Evolutionary conservation across 1,284 basidiomycete species (phyloP), one percentile per base, ranked within the genome.

Genomic region (Amylostereum areolatum): DNA sequence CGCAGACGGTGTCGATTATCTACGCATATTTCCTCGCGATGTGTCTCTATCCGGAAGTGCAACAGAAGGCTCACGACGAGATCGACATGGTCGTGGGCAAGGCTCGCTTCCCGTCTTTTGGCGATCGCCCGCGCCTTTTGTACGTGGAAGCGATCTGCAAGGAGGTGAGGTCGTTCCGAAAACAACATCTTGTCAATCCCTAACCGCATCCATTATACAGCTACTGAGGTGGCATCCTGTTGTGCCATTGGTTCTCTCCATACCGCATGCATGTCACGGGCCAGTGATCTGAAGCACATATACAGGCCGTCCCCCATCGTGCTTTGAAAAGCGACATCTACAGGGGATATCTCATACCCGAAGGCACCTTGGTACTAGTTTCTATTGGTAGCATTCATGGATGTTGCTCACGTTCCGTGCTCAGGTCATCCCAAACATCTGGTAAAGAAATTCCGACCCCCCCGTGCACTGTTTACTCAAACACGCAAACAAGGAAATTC

Each of bases 1-100:
- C 31, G 46, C 41, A 25, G 41, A 43, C 25, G 8, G 41, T 43
- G 11, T 43, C 41, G 6, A 43, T 28, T 5, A 28, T 43, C 25
- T 27, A 25, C 7, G 25, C 46, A 9, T 56, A 59, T 39, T 46
- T 57, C 36, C 48, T 60, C 8, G 56, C 56, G 4, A 57, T 62
- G 53, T 36, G 43, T 2, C 18, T 56, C 5, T 46, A 55, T 41
- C 59, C 57, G 2, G 56, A 57, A 5, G 53, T 55, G 5, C 57
- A 59, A 28, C 32, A 30, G 12, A 55, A 50, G 31, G 60, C 55
- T 2, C 59, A 60, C 45, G 51, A 45, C 10, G 59, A 61, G 35
- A 56, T 61, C 9, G 55, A 58, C 29, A 36, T 31, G 7, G 57
- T 58, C 32, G 48, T 57, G 12, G 58, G 58, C 4, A 12, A 5